Conservation (phyloP, 768 basidiomycete species). For the Thelephora aurantiotincta region DNA sequence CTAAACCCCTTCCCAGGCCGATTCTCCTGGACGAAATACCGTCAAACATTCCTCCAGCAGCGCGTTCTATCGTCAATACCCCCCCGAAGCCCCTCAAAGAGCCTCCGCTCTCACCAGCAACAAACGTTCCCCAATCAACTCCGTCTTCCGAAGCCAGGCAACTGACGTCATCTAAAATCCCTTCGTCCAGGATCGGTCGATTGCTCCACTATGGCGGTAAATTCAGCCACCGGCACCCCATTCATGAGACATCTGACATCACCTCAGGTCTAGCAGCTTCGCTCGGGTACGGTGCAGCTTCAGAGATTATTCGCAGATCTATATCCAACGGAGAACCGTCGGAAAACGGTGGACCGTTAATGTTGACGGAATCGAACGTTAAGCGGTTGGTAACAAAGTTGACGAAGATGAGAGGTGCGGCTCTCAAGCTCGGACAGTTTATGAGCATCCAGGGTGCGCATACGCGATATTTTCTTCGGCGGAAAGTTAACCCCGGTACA, state of each 20-base stretch:
- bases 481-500: background rate
- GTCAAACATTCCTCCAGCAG: too few species aligned
- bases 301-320: constrained; percentile 69
- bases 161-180: constrained; percentile 75
- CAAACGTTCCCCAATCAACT: too few species aligned
- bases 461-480: background rate
- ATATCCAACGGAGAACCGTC: constrained; percentile 19
- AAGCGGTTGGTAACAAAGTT: constrained; percentile 82
- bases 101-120: too few species aligned
- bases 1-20: too few species aligned
- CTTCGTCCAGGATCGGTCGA: constrained; percentile 78
- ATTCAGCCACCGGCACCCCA: background rate
- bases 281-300: constrained; percentile 77
- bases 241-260: background rate
- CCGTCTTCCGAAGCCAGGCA: constrained; percentile 10
- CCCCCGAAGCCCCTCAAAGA: too few species aligned
- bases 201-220: constrained; percentile 90
- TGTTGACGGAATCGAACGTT: constrained; percentile 88
- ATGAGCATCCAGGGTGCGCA: constrained; percentile 81
- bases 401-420: constrained; percentile 93
- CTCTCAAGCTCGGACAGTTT: constrained; percentile 93
- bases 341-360: constrained; percentile 28
- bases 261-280: constrained; percentile 80
- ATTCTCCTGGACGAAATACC: too few species aligned
- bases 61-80: too few species aligned